These are phyloP conservation scores for Amanita fuliginea DNA, from an alignment of 768 basidiomycete genomes.

Conservation along the genomic window DNA sequence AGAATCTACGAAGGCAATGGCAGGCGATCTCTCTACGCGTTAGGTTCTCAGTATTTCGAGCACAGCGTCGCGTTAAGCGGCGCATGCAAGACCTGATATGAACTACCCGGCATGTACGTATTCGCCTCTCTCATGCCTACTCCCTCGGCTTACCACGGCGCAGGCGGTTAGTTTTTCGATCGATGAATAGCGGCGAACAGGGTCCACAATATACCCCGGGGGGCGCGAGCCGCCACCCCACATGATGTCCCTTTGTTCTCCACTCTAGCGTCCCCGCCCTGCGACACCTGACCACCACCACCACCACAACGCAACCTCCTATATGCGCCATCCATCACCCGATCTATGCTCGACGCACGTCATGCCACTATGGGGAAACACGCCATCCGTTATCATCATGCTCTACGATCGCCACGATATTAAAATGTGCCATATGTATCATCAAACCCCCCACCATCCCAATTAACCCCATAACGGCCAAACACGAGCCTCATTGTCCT, in stretches of 20 bases:
- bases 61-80: slow-evolving; percentile 22
- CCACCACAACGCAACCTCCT: neutral
- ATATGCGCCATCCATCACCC: neutral
- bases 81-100: slow-evolving; percentile 18
- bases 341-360: slow-evolving; percentile 1
- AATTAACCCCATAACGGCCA: neutral
- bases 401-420: neutral
- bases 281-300: slow-evolving; percentile 2
- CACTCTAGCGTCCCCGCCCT: neutral
- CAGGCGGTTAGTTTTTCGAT: neutral
- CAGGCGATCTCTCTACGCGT: slow-evolving; percentile 45
- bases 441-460: neutral
- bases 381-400: neutral
- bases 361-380: neutral
- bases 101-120: neutral
- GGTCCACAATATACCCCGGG: neutral
- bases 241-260: neutral
- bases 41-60: slow-evolving; percentile 47
- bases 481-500: neutral
- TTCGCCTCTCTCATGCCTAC: neutral
- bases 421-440: slow-evolving; percentile 1
- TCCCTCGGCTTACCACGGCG: neutral
- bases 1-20: slow-evolving; percentile 47
- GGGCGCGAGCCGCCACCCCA: neutral
- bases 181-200: neutral